These are phyloP conservation scores for Myrmaecium sp. DNA, from an alignment of 2,329 filamentous ascomycete species.

Conservation along the genomic window DNA sequence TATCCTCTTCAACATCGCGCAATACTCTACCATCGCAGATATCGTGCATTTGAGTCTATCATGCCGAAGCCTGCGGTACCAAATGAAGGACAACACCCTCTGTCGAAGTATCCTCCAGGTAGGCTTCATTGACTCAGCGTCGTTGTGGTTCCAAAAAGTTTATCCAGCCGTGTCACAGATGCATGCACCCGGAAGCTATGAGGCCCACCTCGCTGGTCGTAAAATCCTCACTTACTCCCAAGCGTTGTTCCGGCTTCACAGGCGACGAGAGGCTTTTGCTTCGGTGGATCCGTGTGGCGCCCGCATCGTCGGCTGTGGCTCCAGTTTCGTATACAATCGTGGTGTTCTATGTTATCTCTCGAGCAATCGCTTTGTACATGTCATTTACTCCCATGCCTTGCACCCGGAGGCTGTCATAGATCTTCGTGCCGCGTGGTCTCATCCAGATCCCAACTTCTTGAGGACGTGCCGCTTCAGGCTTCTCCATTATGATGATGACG, in stretches of 20 bases:
- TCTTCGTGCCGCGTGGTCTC: conserved; percentile 1
- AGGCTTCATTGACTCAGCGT: conserved; percentile 10
- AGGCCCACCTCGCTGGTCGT: conserved; percentile 23
- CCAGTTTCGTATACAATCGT: conserved; percentile 44
- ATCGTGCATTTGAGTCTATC: conserved; percentile 38
- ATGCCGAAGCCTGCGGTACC: conserved; percentile 32
- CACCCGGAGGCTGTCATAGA: too few relatives aligned
- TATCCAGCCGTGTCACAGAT: conserved; percentile 17
- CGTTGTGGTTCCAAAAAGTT: too few relatives aligned
- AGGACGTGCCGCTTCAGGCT: too few relatives aligned
- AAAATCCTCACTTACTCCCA: conserved; percentile 29
- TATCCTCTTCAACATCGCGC: conserved; percentile 42
- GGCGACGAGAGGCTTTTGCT: conserved; percentile 42
- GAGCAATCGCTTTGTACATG: too few relatives aligned
- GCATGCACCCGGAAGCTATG: conserved; percentile 25
- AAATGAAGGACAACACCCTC: conserved; percentile 38
- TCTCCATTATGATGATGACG: conserved; percentile 16
- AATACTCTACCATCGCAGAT: conserved; percentile 39
- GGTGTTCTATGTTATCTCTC: conserved; percentile 49
- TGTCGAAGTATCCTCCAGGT: conserved; percentile 44
- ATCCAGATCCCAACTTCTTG: conserved; percentile 27
- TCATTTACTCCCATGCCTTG: too few relatives aligned
- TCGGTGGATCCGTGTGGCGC: conserved; percentile 45
- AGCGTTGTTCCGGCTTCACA: conserved; percentile 43
- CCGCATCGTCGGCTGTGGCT: conserved; percentile 41